These are phyloP conservation scores for Closterium sp. DNA, from an alignment of 139 green algal genomes.

Conservation along the genomic window DNA sequence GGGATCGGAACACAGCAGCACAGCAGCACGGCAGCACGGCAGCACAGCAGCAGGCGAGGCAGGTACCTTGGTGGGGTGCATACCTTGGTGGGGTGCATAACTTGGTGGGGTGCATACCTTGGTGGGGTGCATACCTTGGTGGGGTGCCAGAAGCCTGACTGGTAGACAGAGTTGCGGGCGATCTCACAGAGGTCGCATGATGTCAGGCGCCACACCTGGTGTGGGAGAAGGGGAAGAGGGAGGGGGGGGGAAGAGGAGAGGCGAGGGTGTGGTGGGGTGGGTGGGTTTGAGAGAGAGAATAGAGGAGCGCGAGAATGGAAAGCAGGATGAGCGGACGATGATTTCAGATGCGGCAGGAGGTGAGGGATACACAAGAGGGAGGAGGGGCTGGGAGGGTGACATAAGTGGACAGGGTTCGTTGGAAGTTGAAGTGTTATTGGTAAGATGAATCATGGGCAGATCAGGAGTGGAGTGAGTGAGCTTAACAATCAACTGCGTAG, in stretches of 20 bases:
- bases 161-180: conserved; percentile 90
- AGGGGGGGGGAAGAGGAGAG: not conserved
- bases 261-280: too few species aligned
- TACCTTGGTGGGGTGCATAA: too few species aligned
- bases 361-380: not conserved
- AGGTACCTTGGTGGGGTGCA: not conserved
- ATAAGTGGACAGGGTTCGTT: too few species aligned
- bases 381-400: not conserved
- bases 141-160: conserved; percentile 89
- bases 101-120: too few species aligned
- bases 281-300: not conserved
- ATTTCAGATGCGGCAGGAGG: not conserved
- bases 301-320: not conserved
- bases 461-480: too few species aligned
- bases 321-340: not conserved
- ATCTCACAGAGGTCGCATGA: conserved; percentile 95
- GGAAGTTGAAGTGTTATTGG: too few species aligned
- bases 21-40: too few species aligned
- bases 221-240: not conserved
- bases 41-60: too few species aligned
- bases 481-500: too few species aligned
- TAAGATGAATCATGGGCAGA: too few species aligned
- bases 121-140: too few species aligned
- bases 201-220: conserved; percentile 82
- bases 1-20: too few species aligned